Conservation (phyloP, 441 rosid genomes). For the Pelargonium exstipulatum region DNA sequence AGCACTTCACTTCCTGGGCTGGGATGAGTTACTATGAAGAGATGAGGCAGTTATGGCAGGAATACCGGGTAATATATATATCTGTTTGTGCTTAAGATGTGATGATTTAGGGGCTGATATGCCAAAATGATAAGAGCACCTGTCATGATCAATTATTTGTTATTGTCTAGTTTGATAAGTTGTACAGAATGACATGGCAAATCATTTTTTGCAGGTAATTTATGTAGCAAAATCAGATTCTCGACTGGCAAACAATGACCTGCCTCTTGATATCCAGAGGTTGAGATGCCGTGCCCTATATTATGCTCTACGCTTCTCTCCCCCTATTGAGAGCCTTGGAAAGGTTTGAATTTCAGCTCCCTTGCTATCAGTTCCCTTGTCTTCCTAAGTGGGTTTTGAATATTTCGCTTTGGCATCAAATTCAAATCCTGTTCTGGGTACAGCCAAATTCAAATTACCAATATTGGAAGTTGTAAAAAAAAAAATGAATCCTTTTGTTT, state of each 20-base stretch:
- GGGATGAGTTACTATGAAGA: constrained; percentile 73
- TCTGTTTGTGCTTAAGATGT: too few relatives aligned
- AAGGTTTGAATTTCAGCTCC: constrained; percentile 52
- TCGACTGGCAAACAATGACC: constrained; percentile 83
- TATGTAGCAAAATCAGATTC: constrained; percentile 93
- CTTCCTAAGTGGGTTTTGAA: constrained; percentile 5
- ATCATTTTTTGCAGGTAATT: constrained; percentile 51
- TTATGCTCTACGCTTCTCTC: constrained; percentile 66
- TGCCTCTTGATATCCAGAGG: constrained; percentile 79
- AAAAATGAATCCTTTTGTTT: background rate
- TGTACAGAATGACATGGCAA: constrained; percentile 13
- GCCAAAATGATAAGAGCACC: too few relatives aligned
- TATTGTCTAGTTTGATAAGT: constrained; percentile 1
- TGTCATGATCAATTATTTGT: background rate
- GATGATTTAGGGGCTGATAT: too few relatives aligned
- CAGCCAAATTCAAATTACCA: background rate
- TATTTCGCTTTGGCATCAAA: background rate
- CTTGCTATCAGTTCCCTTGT: constrained; percentile 16
- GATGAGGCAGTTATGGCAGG: constrained; percentile 63
- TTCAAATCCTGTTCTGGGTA: background rate
- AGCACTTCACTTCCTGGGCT: constrained; percentile 88
- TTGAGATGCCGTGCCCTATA: constrained; percentile 85
- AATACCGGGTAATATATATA: constrained; percentile 46
- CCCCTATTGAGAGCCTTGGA: constrained; percentile 71
- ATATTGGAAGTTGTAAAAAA: background rate